Evolutionary conservation across 2,329 filamentous ascomycete species (phyloP).

Genomic region (Ceratocystis harringtonii): DNA sequence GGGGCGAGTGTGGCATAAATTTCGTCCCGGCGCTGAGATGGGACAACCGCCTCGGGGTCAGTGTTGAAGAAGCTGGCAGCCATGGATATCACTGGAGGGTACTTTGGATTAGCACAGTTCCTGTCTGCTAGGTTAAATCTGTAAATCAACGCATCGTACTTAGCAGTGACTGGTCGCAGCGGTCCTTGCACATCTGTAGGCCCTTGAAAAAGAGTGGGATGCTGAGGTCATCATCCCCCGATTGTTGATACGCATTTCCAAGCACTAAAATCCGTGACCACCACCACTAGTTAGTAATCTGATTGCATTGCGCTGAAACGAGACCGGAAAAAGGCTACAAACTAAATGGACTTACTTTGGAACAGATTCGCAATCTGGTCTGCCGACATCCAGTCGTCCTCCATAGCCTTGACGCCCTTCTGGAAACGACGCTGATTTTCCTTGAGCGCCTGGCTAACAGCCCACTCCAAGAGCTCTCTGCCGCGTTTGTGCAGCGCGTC

Average conservation of each 20-base stretch:
- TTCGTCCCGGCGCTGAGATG: constrained; percentile 2
- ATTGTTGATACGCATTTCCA: constrained; percentile 54
- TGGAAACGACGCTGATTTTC: constrained; percentile 55
- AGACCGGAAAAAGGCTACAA: not conserved
- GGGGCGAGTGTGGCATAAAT: constrained; percentile 11
- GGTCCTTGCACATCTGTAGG: constrained; percentile 47
- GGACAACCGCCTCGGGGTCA: not conserved
- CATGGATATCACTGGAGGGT: constrained; percentile 12
- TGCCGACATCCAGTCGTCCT: constrained; percentile 54
- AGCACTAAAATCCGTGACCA: constrained; percentile 36
- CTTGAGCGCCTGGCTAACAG: constrained; percentile 62
- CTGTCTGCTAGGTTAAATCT: not conserved
- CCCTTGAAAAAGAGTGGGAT: constrained; percentile 79
- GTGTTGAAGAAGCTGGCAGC: constrained; percentile 16
- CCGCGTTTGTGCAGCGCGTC: constrained; percentile 56
- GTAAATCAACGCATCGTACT: constrained; percentile 33
- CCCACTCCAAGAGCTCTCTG: constrained; percentile 53
- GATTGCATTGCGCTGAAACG: not conserved
- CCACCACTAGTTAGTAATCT: constrained; percentile 20
- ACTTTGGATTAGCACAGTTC: not conserved
- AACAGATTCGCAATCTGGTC: constrained; percentile 60
- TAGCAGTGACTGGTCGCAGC: constrained; percentile 66
- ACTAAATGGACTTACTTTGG: constrained; percentile 38
- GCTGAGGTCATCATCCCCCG: constrained; percentile 12
- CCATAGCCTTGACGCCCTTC: constrained; percentile 53